Evolutionary conservation across 2,329 filamentous ascomycete genomes (phyloP), one percentile per base, ranked within the genome.

Genomic region (Thelonectria blattea): DNA sequence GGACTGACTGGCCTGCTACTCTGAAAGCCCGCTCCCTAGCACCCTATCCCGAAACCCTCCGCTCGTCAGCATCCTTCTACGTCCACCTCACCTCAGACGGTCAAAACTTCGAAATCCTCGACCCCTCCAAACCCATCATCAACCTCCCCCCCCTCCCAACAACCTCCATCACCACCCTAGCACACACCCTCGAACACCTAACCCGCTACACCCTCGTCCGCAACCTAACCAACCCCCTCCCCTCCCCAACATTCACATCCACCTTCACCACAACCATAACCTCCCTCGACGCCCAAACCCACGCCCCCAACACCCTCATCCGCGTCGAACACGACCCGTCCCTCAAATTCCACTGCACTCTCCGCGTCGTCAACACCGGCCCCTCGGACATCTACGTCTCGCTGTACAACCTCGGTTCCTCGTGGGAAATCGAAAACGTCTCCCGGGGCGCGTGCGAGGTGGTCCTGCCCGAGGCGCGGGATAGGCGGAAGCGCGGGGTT

Each of bases 191-290:
- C 0, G 54, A 53, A 14, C 63, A 64, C 9, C 22, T 65, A 1
- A 22, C 30, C 5, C 32, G 34, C 15, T 65, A 59, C n/a, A 12
- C 61, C 7, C 34, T 64, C 12, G 52, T 53, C 6, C 53, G 20
- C 2, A 9, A 11, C 4, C 46, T 64, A 0, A 6, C 5, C 0
- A 65, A 64, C n/a, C 61, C 49, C 9, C 18, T 5, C 0, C 53
- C 22, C 6, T 24, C 8, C 2, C 1, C 7, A 0, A 12, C 34
- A 6, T 3, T 15, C 2, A n/a, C 15, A 0, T 58, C 65, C 5
- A 32, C 43, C 1, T 49, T 64, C 1, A n/a, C 47, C 5, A 34
- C 57, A 5, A 18, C 24, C 9, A 42, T 64, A 8, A n/a, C 11
- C 12, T 20, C 2, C 52, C 27, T 1, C n/a, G 9, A 0, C 32